These are phyloP conservation scores for Plenodomus tracheiphilus DNA, from an alignment of 2,329 filamentous ascomycete species.

Conservation along the genomic window DNA sequence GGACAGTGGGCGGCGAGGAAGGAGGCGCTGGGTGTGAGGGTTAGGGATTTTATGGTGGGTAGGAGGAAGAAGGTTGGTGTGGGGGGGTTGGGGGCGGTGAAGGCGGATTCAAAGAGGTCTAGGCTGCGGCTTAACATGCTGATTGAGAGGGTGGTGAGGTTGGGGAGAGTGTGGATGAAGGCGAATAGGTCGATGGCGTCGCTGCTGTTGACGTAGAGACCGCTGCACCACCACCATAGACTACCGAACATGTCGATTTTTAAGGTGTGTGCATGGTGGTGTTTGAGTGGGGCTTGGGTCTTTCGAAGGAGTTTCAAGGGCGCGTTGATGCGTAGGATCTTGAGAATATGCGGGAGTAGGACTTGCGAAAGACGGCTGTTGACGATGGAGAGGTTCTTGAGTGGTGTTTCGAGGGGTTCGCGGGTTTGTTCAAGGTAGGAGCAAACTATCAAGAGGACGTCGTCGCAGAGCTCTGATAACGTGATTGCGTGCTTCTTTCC, in stretches of 20 bases:
- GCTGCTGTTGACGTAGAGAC: neutral
- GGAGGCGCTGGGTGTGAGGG: slow-evolving; percentile 10
- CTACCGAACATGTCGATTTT: slow-evolving; percentile 15
- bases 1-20: slow-evolving; percentile 18
- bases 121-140: slow-evolving; percentile 24
- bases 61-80: slow-evolving; percentile 4
- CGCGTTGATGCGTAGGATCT: slow-evolving; percentile 14
- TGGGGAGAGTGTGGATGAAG: slow-evolving; percentile 9
- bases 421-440: slow-evolving; percentile 7
- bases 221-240: neutral
- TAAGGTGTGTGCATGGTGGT: slow-evolving; percentile 8
- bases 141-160: slow-evolving; percentile 12
- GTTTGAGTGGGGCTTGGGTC: neutral
- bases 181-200: neutral
- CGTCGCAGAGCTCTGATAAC: slow-evolving; percentile 14
- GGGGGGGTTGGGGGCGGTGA: neutral
- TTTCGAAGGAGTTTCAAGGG: slow-evolving; percentile 14
- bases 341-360: slow-evolving; percentile 14
- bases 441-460: slow-evolving; percentile 19
- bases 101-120: slow-evolving; percentile 16
- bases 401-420: no score
- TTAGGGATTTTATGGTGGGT: slow-evolving; percentile 5
- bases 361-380: slow-evolving; percentile 13
- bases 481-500: neutral
- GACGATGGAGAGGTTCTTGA: slow-evolving; percentile 6